These are phyloP conservation scores for Tolypocladium amazonense DNA, from an alignment of 2,329 filamentous ascomycete genomes.

Conservation along the genomic window DNA sequence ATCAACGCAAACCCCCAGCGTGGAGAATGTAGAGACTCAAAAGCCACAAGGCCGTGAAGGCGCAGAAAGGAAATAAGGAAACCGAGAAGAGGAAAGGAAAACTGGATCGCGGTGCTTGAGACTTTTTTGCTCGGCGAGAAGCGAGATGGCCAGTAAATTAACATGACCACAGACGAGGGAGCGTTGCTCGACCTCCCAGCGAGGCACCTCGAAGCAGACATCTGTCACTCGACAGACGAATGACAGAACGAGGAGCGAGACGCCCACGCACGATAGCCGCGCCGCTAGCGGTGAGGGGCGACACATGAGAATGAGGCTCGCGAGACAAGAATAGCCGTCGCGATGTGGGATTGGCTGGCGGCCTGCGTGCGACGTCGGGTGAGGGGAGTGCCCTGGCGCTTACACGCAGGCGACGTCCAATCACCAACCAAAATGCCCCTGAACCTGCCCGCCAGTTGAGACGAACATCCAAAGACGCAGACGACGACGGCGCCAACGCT, in stretches of 20 bases:
- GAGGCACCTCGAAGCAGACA: neutral
- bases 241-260: slow-evolving; percentile 3
- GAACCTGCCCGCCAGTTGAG: neutral
- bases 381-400: slow-evolving; percentile 2
- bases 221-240: neutral
- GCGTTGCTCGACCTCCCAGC: neutral
- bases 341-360: slow-evolving; percentile 1
- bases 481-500: neutral
- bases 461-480: neutral
- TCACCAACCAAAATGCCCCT: slow-evolving; percentile 3
- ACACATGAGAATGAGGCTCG: neutral
- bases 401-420: slow-evolving; percentile 2
- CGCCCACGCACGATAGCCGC: slow-evolving; percentile 16
- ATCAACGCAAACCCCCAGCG: neutral
- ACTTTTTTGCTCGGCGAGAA: neutral
- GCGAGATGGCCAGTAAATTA: neutral
- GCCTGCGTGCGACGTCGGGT: neutral
- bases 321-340: neutral
- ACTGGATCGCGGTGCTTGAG: neutral
- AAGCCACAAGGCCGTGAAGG: neutral
- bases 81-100: slow-evolving; percentile 2
- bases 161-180: neutral
- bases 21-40: slow-evolving; percentile 2
- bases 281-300: neutral
- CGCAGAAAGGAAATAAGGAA: neutral